Evolutionary conservation across 2,329 filamentous ascomycete species (phyloP).

Genomic region (Cytospora chrysosperma): DNA sequence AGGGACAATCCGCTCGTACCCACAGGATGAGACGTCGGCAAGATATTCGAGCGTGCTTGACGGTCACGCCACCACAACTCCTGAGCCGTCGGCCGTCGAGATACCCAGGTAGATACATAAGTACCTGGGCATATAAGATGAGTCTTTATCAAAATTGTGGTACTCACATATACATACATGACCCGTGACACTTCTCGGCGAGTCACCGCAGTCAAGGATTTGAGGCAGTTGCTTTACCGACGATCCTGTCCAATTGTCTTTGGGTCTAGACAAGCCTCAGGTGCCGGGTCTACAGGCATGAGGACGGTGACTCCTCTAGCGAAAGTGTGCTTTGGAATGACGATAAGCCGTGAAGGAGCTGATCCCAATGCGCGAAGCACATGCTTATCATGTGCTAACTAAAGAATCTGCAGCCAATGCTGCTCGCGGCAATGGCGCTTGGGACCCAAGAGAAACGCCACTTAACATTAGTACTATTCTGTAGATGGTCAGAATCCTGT

Average conservation of each 20-base stretch:
- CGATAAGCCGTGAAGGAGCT: not conserved
- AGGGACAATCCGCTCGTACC: not conserved
- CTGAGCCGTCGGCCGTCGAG: not conserved
- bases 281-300: conserved; percentile 4
- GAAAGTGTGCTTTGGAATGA: conserved; percentile 13
- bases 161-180: not conserved
- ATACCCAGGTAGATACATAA: not conserved
- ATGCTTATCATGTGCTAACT: not conserved
- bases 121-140: not conserved
- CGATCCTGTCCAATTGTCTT: conserved; percentile 14
- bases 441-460: not conserved
- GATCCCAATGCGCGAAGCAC: not conserved
- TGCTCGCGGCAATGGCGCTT: not conserved
- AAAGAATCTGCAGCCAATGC: not conserved
- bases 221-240: not conserved
- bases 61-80: not conserved
- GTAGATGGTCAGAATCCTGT: not conserved
- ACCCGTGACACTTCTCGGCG: not conserved
- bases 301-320: conserved; percentile 6
- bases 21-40: not conserved
- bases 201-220: not conserved
- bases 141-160: not conserved
- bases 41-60: conserved; percentile 2
- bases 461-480: not conserved
- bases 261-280: not conserved